Conservation (phyloP, 2,329 filamentous ascomycete species). For the Cadophora gregata region DNA sequence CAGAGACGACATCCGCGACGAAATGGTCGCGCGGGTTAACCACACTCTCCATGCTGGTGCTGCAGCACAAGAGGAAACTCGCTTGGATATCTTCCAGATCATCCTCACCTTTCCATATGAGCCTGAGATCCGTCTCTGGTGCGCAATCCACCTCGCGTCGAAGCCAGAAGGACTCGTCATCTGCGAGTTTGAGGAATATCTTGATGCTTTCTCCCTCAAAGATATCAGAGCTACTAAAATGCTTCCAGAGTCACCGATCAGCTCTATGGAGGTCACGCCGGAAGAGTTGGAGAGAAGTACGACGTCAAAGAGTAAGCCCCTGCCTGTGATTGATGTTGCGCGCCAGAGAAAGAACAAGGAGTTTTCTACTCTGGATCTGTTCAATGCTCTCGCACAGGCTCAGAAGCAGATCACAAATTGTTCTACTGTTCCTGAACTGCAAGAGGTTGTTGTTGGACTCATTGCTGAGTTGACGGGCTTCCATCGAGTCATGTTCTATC, state of each 20-base stretch:
- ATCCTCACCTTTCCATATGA: constrained; percentile 27
- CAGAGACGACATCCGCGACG: constrained; percentile 26
- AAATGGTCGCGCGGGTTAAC: constrained; percentile 33
- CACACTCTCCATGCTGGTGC: constrained; percentile 29
- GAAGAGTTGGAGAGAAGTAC: constrained; percentile 36
- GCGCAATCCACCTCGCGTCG: constrained; percentile 36
- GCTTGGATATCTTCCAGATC: constrained; percentile 34
- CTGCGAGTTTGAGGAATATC: constrained; percentile 38
- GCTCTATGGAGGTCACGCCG: constrained; percentile 26
- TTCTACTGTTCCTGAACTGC: constrained; percentile 28
- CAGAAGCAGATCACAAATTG: constrained; percentile 33
- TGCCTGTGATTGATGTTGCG: constrained; percentile 34
- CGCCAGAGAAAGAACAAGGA: constrained; percentile 29
- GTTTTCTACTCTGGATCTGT: constrained; percentile 37
- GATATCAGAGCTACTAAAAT: constrained; percentile 23
- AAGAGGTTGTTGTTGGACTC: constrained; percentile 36
- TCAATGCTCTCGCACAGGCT: constrained; percentile 36
- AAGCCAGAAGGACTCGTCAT: constrained; percentile 32
- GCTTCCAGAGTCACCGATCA: constrained; percentile 28
- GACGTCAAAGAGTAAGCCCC: constrained; percentile 30
- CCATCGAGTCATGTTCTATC: constrained; percentile 41
- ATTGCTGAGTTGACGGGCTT: constrained; percentile 38
- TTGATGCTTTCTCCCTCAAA: constrained; percentile 33
- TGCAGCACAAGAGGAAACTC: constrained; percentile 26
- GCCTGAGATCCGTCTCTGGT: constrained; percentile 33